These are phyloP conservation scores for Pleodorina starrii DNA, from an alignment of 139 green algal species.

Conservation along the genomic window DNA sequence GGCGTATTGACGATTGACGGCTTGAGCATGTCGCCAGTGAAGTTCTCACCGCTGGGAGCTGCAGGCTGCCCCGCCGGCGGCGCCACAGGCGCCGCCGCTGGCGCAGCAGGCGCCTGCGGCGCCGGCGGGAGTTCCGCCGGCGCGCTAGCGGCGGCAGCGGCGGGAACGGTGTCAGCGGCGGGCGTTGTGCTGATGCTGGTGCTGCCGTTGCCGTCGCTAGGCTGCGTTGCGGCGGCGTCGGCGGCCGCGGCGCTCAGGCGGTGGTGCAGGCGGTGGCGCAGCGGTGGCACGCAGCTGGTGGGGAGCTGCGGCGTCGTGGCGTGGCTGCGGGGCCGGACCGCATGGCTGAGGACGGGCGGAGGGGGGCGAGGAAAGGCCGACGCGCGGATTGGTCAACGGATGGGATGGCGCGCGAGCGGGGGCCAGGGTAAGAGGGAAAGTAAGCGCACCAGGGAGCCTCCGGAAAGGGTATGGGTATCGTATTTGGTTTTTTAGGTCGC, in stretches of 20 bases:
- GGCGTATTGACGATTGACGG: constrained; percentile 53
- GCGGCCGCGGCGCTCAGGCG: too few species aligned
- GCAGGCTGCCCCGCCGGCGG: neutral
- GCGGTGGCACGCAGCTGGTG: neutral
- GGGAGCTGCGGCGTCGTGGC: neutral
- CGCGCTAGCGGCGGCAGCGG: too few species aligned
- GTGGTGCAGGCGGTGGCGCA: neutral
- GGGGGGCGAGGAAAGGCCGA: neutral
- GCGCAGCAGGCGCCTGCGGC: neutral
- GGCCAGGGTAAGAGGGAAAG: too few species aligned
- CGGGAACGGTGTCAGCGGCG: too few species aligned
- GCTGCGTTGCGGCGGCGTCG: neutral
- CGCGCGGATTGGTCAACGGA: neutral
- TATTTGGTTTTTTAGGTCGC: too few species aligned
- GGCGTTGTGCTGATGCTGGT: neutral
- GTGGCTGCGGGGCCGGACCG: too few species aligned
- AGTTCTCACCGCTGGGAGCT: constrained; percentile 15
- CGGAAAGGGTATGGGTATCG: too few species aligned
- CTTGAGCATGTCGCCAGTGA: constrained; percentile 56
- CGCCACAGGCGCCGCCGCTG: neutral
- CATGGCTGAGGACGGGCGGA: neutral
- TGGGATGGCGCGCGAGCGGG: too few species aligned
- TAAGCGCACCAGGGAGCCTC: too few species aligned
- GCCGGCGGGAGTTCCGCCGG: too few species aligned
- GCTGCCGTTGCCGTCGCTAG: neutral